A percentile compares a stretch with the other conserved stretches of the same genome.
phyloP scores from a whole-genome alignment of 164 flowering plant genomes.

The Magnolia officinalis region DNA sequence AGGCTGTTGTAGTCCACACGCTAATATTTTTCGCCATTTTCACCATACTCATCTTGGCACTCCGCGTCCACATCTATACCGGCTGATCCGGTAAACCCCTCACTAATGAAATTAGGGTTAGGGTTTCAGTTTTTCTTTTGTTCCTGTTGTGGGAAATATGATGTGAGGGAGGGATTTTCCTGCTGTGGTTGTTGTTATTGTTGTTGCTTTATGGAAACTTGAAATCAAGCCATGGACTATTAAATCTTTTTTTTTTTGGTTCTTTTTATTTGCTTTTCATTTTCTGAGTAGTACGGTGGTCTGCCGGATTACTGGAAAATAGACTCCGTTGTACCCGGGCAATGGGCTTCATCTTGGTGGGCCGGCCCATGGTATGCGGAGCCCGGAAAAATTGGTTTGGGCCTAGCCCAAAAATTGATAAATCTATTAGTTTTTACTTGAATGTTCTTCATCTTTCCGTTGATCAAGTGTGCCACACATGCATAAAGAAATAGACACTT shows the following conservation, averaged over 20 bases:
- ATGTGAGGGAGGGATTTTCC: neutral
- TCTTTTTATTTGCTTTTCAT: too few relatives aligned
- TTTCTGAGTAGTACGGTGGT: too few relatives aligned
- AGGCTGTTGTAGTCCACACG: constrained; percentile 68
- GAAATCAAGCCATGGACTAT: neutral
- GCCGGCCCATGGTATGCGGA: too few relatives aligned
- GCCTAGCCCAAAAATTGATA: too few relatives aligned
- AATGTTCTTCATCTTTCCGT: too few relatives aligned
- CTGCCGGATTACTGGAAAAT: too few relatives aligned
- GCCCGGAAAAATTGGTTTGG: too few relatives aligned
- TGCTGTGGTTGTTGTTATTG: neutral
- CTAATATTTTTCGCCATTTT: constrained; percentile 72
- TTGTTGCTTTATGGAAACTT: neutral
- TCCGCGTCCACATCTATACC: constrained; percentile 73
- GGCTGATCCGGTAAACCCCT: constrained; percentile 37
- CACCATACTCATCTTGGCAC: constrained; percentile 64
- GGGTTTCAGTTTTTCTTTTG: neutral
- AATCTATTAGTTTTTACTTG: too few relatives aligned
- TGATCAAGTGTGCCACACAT: too few relatives aligned
- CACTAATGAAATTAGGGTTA: neutral
- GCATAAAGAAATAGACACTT: too few relatives aligned
- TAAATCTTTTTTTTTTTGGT: neutral
- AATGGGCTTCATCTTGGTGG: too few relatives aligned
- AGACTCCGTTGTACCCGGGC: too few relatives aligned
- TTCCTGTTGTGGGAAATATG: neutral